Base-by-base conservation (phyloP, 768 basidiomycete species). In the Rickenella mellea region DNA sequence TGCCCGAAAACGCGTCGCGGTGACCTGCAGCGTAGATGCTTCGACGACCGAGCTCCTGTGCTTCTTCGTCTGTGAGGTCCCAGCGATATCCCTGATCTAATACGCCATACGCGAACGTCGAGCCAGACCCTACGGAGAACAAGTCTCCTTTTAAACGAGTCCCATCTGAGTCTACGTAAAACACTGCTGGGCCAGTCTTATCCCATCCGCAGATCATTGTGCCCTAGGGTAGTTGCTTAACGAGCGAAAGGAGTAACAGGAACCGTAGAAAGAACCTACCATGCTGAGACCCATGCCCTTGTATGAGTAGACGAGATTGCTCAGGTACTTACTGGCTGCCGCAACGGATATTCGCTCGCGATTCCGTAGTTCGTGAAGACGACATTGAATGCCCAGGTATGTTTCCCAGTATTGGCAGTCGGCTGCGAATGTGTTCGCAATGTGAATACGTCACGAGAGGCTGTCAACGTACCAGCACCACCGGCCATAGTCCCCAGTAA, bases 201-300 rank as follows among this genome's bases (percentile, higher is more conserved):
- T 99, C 96, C 92, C 93, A 98, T 21, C 96, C 96, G 55, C 93
- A 97, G 43, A 99, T 93, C 96, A 98, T 99, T 0, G 96, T 99
- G 39, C 96, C 96, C 91, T 93, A 52, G 33, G 9, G 33, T 4
- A 17, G 9, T 9, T 19, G 31, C 17, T 12, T 24, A 40, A 15
- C 19, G 8, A 46, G 17, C 17, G 21, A 39, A 38, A 32, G 39
- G 37, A 5, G 26, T 9, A 33, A 20, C 12, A 61, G 33, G 15
- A 36, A 5, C 15, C 15, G 33, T 36, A 36, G 12, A 36, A 36
- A 22, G 33, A 19, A 11, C 80, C n/a, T 42, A 91, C 91, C 94
- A 99, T 99, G 61, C 90, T 93, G 48, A 99, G 64, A 5, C 96
- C 96, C 94, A 94, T 98, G 17, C 94, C 96, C 64, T 98, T 99